A percentile compares a stretch with the other conserved stretches of the same genome.
Conservation (phyloP, 2,329 filamentous ascomycete species). For the Diaporthe amygdali region DNA sequence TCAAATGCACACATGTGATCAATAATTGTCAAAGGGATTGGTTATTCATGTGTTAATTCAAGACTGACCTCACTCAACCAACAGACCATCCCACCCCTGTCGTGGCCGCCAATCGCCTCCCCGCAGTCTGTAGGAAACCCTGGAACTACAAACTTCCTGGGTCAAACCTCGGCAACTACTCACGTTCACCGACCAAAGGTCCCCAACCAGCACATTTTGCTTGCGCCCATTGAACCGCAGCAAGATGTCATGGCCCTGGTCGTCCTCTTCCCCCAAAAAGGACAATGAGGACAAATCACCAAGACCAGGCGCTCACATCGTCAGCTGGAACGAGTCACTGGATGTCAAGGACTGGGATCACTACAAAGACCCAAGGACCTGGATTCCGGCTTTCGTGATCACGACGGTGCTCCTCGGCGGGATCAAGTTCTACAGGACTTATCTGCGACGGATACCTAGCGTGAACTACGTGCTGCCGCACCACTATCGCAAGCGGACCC, state of each 20-base stretch:
- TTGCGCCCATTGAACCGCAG: background rate
- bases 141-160: background rate
- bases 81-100: background rate
- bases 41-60: background rate
- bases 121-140: background rate
- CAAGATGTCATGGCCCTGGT: constrained; percentile 27
- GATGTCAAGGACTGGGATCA: constrained; percentile 58
- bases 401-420: constrained; percentile 60
- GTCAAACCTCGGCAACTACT: background rate
- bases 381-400: constrained; percentile 58
- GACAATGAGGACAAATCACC: background rate
- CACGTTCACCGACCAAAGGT: background rate
- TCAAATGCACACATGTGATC: background rate
- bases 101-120: no score
- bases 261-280: constrained; percentile 11
- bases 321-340: constrained; percentile 47
- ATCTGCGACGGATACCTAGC: constrained; percentile 83
- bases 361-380: constrained; percentile 58
- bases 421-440: constrained; percentile 71
- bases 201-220: no score
- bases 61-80: background rate
- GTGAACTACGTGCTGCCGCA: constrained; percentile 75
- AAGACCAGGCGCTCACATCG: background rate
- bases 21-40: background rate
- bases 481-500: constrained; percentile 75